Conservation (phyloP, 176 grass and related monocot species). For the Elymus sibiricus region DNA sequence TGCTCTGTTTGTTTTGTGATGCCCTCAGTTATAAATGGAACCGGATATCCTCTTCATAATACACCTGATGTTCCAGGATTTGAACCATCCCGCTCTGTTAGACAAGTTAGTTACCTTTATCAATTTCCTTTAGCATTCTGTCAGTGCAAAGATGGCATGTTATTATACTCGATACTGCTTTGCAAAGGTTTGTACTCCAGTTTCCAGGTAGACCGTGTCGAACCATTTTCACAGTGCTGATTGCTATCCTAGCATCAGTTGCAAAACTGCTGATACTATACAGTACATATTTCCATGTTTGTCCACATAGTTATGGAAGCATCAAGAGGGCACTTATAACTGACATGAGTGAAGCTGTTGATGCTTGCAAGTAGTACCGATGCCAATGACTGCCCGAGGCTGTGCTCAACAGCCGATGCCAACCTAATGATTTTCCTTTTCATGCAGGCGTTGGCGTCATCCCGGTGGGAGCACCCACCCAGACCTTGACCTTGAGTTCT, state of each 20-base stretch:
- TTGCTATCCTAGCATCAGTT: neutral
- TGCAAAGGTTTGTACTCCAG: neutral
- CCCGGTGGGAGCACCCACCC: slow-evolving; percentile 55
- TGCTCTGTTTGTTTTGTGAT: neutral
- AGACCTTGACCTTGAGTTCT: slow-evolving; percentile 59
- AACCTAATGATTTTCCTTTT: neutral
- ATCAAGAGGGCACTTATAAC: too few relatives aligned
- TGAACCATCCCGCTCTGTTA: slow-evolving; percentile 70
- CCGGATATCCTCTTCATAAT: slow-evolving; percentile 32
- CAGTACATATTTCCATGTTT: neutral
- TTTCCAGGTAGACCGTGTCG: neutral
- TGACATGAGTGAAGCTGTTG: neutral
- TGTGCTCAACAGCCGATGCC: neutral
- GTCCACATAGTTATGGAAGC: too few relatives aligned
- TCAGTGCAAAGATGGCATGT: neutral
- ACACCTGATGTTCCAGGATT: slow-evolving; percentile 80
- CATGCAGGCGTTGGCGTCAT: slow-evolving; percentile 34
- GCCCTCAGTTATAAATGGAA: neutral
- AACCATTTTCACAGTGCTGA: neutral
- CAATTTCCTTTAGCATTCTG: neutral
- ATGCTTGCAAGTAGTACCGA: neutral
- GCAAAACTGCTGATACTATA: neutral
- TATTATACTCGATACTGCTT: neutral
- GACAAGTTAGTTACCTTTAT: slow-evolving; percentile 32
- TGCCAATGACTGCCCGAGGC: neutral